phyloP scores from a whole-genome alignment of 1,284 basidiomycete species.

The Salmacisia buchloeana region DNA sequence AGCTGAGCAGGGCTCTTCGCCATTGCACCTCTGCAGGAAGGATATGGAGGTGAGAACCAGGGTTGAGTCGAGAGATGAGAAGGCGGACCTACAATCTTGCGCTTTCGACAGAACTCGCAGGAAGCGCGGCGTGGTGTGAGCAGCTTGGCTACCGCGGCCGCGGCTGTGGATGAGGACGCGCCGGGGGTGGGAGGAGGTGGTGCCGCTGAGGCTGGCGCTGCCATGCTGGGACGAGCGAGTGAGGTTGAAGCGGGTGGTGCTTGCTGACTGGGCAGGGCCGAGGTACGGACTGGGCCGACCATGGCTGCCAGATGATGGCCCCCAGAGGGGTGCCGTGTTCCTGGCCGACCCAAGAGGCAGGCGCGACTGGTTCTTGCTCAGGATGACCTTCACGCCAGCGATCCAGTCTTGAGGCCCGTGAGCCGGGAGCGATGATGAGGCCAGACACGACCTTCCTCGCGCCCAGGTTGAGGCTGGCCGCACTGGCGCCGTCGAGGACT shows the following conservation, averaged over 20 bases:
- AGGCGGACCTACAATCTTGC: not conserved
- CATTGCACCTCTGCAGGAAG: not conserved
- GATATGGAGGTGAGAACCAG: not conserved
- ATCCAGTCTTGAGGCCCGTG: no score
- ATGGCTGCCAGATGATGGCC: not conserved
- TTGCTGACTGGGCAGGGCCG: not conserved
- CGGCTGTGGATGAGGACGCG: not conserved
- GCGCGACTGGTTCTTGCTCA: no score
- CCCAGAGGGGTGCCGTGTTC: no score
- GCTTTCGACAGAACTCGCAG: slow-evolving; percentile 2
- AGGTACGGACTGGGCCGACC: not conserved
- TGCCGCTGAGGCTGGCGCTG: no score
- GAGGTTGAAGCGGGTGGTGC: no score
- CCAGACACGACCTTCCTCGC: no score
- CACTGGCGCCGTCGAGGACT: no score
- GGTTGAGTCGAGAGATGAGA: not conserved
- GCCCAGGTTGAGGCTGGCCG: no score
- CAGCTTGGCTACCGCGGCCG: not conserved
- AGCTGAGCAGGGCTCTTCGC: not conserved
- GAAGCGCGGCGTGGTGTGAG: slow-evolving; percentile 1
- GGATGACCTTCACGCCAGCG: no score
- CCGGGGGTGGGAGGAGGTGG: not conserved
- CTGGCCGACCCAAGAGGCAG: no score
- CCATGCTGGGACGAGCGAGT: no score
- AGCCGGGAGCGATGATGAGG: no score